A percentile compares a stretch with the other conserved stretches of the same genome.
Evolutionary conservation across 176 grass and related monocot genomes (phyloP).

Genomic region (Thalia dealbata): DNA sequence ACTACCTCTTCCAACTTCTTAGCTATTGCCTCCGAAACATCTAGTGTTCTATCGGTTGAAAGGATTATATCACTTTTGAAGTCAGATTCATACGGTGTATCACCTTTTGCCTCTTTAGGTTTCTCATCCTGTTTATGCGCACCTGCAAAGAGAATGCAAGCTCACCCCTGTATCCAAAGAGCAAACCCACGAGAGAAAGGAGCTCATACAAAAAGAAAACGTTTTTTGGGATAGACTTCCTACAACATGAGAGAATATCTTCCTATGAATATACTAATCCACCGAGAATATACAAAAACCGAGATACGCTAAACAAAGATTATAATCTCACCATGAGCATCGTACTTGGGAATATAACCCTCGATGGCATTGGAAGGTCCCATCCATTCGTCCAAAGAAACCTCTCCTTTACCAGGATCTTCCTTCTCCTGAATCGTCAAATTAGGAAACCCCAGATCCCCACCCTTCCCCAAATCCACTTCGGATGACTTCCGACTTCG

Average conservation of each 20-base stretch:
- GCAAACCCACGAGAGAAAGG: background rate
- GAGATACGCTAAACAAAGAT: background rate
- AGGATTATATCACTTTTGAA: conserved; percentile 17
- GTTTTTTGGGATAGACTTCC: background rate
- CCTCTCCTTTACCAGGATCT: conserved; percentile 25
- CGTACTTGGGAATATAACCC: conserved; percentile 55
- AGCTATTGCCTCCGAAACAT: conserved; percentile 47
- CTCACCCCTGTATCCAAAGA: conserved; percentile 42
- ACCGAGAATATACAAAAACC: background rate
- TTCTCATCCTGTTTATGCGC: conserved; percentile 24
- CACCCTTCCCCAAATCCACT: background rate
- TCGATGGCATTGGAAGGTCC: conserved; percentile 63
- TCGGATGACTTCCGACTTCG: conserved; percentile 20
- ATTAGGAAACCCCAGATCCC: conserved; percentile 16
- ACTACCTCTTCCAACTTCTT: conserved; percentile 34
- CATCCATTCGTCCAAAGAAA: conserved; percentile 58
- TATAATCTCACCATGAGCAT: conserved; percentile 15
- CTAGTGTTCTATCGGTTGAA: conserved; percentile 26
- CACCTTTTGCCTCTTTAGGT: conserved; percentile 8
- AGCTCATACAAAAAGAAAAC: background rate
- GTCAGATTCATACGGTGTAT: background rate
- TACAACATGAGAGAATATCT: background rate
- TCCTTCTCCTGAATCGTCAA: conserved; percentile 60
- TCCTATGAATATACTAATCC: background rate
- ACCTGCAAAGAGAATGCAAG: conserved; percentile 58